Conservation (phyloP, 345 rosid species). For the Pugionium cornutum region DNA sequence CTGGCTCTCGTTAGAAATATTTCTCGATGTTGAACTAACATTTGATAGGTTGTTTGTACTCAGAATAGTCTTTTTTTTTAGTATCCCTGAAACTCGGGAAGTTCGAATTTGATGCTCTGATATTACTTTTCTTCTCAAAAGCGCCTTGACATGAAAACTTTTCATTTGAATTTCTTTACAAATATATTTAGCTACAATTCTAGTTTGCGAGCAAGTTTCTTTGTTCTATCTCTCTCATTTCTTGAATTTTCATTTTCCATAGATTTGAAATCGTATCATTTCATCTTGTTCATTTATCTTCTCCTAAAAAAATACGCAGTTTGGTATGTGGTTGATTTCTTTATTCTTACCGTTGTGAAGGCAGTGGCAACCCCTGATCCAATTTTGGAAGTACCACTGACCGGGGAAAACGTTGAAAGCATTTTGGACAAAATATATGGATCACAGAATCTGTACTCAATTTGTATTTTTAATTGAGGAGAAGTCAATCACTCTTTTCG, state of each 20-base stretch:
- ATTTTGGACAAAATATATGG: constrained; percentile 60
- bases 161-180: too few relatives aligned
- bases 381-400: constrained; percentile 71
- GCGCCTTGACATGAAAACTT: too few relatives aligned
- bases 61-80: too few relatives aligned
- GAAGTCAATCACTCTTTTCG: too few relatives aligned
- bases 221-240: neutral
- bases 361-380: constrained; percentile 87
- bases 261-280: neutral
- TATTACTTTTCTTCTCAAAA: neutral
- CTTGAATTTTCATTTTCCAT: neutral
- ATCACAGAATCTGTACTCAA: too few relatives aligned
- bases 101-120: neutral
- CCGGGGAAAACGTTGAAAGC: constrained; percentile 79
- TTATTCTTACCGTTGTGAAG: constrained; percentile 53
- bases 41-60: too few relatives aligned
- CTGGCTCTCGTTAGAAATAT: too few relatives aligned
- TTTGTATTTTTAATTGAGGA: too few relatives aligned
- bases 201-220: neutral
- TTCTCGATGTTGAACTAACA: too few relatives aligned
- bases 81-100: neutral
- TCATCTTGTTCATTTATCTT: neutral
- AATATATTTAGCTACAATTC: neutral
- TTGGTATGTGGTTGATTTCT: neutral
- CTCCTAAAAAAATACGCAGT: neutral